A percentile compares a stretch with the other conserved stretches of the same genome.
These are phyloP conservation scores for Daucus carota DNA, from an alignment of 129 eudicot species.

Conservation along the genomic window DH1_v3.0 NC_030382.2:14924501-14925000, in stretches of 20 bases:
- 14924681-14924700: not conserved
- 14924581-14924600: not conserved
- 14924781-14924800: not conserved
- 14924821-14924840: conserved; percentile 44
- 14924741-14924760: not conserved
- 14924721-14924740: not conserved
- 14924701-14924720: not conserved
- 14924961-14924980: not conserved
- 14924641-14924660: not conserved
- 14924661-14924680: not conserved
- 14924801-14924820: conserved; percentile 66
- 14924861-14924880: conserved; percentile 49
- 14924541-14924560: too few species aligned
- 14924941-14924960: not conserved
- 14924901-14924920: conserved; percentile 8
- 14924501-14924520: not conserved
- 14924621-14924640: not conserved
- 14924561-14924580: not conserved
- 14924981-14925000: not conserved
- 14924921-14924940: conserved; percentile 1
- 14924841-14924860: conserved; percentile 39
- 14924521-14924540: not conserved
- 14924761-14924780: not conserved
- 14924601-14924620: not conserved
- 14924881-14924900: conserved; percentile 12